These are phyloP conservation scores for Candida gorgasii DNA, from an alignment of 805 yeast species.

Conservation along the genomic window DNA sequence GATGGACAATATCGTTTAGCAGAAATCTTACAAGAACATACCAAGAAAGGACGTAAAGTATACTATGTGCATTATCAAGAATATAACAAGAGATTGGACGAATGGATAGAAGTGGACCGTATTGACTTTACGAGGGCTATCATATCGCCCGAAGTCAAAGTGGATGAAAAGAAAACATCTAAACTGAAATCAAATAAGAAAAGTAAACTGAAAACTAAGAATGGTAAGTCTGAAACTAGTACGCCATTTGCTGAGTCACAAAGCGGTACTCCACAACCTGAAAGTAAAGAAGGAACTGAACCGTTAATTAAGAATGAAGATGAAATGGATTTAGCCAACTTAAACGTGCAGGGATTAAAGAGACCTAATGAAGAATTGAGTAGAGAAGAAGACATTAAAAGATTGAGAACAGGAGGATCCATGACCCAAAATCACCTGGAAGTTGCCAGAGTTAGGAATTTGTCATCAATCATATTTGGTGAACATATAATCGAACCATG, in stretches of 20 bases:
- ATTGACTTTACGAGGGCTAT: conserved; percentile 73
- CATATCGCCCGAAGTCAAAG: conserved; percentile 66
- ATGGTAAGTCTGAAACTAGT: conserved; percentile 1
- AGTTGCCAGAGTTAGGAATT: conserved; percentile 86
- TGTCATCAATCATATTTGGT: conserved; percentile 78
- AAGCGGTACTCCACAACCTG: conserved; percentile 27
- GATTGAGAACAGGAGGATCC: conserved; percentile 91
- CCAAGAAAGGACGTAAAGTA: conserved; percentile 72
- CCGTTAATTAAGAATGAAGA: conserved; percentile 44
- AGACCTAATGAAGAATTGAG: conserved; percentile 70
- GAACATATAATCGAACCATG: conserved; percentile 94
- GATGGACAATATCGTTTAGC: conserved; percentile 81
- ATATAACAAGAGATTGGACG: conserved; percentile 94
- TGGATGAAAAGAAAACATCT: conserved; percentile 38
- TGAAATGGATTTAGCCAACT: conserved; percentile 79
- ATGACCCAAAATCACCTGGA: conserved; percentile 90
- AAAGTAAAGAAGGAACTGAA: conserved; percentile 27
- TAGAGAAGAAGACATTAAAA: conserved; percentile 90
- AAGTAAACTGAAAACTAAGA: conserved; percentile 24
- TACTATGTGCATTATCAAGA: conserved; percentile 94
- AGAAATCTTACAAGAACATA: conserved; percentile 76
- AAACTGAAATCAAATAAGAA: conserved; percentile 30
- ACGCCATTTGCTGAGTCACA: conserved; percentile 1
- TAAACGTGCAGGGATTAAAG: conserved; percentile 79
- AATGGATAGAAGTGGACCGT: conserved; percentile 79